phyloP scores from a whole-genome alignment of 768 basidiomycete genomes.

The Amanita rubescens region DNA sequence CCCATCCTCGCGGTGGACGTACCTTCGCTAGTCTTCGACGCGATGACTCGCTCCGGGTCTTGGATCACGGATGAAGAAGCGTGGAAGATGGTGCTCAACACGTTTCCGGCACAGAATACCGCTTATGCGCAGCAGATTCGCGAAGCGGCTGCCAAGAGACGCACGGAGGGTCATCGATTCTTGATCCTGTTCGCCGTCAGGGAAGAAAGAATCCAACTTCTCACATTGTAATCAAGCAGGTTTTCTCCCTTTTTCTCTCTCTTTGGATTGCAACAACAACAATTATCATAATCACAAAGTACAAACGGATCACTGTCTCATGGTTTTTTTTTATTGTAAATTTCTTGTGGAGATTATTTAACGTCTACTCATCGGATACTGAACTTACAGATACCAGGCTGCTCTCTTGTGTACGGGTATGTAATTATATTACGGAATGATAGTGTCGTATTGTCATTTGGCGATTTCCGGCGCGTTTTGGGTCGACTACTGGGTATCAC shows the following conservation, averaged over 20 bases:
- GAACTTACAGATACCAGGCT: background rate
- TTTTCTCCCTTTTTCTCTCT: background rate
- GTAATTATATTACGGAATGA: background rate
- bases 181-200: conserved; percentile 58
- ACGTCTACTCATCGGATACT: background rate
- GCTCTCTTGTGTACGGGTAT: background rate
- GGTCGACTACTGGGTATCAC: too few species aligned
- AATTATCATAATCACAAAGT: background rate
- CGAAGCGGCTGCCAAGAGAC: conserved; percentile 56
- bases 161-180: conserved; percentile 55
- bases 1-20: conserved; percentile 74
- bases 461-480: too few species aligned
- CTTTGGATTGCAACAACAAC: too few species aligned
- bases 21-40: conserved; percentile 49
- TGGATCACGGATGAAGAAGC: conserved; percentile 75
- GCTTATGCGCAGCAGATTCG: conserved; percentile 63
- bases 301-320: background rate
- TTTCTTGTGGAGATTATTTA: background rate
- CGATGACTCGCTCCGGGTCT: conserved; percentile 39
- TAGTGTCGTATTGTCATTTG: too few species aligned
- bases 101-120: conserved; percentile 49
- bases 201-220: conserved; percentile 62
- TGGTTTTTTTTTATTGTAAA: background rate
- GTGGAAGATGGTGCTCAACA: conserved; percentile 53
- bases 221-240: conserved; percentile 27